Evolutionary conservation across 75 land plant genomes (phyloP), one percentile per base, ranked within the genome.

Genomic region (Sequoia sempervirens): DNA sequence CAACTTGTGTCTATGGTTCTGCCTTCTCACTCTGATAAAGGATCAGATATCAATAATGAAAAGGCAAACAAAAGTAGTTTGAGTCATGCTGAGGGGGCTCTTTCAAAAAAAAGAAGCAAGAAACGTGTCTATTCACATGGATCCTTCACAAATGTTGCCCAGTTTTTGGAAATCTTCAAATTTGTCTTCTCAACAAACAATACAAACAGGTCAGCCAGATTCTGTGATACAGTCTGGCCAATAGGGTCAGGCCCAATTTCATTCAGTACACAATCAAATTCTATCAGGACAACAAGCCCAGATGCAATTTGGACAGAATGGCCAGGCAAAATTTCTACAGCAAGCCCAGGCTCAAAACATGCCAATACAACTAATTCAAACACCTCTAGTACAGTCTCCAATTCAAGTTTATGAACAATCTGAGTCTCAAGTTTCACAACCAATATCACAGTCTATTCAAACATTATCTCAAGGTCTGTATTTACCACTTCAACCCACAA

Each of bases 51-150:
- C 1, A 50, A 43, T 45, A 79, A 18, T 11, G 89, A 86, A 74
- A 53, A 87, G 72, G 91, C 89, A 69, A 92, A 90, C n/a, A n/a
- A n/a, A n/a, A n/a, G n/a, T n/a, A n/a, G n/a, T n/a, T n/a, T n/a
- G n/a, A n/a, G n/a, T n/a, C 89, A 94, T 28, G 23, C 84, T 78
- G 87, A 83, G 74, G 89, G 81, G 23, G 66, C 34, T 82, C 82
- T 36, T 40, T 36, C 76, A 64, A 79, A 83, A 15, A 87, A n/a
- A 43, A 45, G 90, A 85, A 40, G 17, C 80, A 38, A 61, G 79
- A 68, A 86, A 26, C 72, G 73, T 46, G 86, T 53, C 28, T 54
- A 68, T 73, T 64, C 88, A 87, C 50, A 85, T 73, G 23, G 84
- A 85, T 69, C 87, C 91, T 47, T n/a, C n/a, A n/a, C n/a, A n/a